Evolutionary conservation across 768 basidiomycete species (phyloP).

Genomic region (Lactifluus piperatus): DNA sequence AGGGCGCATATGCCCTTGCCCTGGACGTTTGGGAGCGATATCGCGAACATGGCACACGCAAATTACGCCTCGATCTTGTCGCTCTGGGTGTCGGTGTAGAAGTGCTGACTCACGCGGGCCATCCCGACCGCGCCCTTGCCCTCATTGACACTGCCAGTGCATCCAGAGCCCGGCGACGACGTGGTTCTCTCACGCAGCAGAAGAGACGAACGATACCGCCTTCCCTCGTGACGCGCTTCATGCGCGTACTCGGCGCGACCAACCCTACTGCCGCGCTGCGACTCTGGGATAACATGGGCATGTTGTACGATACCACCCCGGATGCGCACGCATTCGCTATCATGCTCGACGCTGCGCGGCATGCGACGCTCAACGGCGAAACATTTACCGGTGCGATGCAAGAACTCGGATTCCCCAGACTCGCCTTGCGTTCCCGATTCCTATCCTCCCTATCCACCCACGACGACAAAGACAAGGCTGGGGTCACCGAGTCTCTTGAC

Average conservation of each 20-base stretch:
- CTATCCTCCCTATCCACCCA: neutral
- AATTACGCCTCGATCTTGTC: conserved; percentile 34
- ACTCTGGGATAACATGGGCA: conserved; percentile 59
- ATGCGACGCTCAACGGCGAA: conserved; percentile 43
- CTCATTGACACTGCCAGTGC: conserved; percentile 33
- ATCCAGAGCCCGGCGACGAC: conserved; percentile 16
- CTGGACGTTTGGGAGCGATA: conserved; percentile 24
- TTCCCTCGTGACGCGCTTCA: conserved; percentile 29
- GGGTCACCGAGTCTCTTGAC: neutral
- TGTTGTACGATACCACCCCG: conserved; percentile 49
- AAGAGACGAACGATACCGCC: neutral
- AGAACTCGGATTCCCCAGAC: conserved; percentile 30
- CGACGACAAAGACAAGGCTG: neutral
- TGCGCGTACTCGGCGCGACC: conserved; percentile 40
- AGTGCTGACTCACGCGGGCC: conserved; percentile 36
- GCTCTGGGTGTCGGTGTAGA: conserved; percentile 45
- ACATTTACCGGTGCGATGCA: conserved; percentile 43
- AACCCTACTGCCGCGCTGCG: conserved; percentile 52
- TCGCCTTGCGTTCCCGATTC: conserved; percentile 17
- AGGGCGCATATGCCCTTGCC: conserved; percentile 34
- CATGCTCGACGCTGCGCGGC: conserved; percentile 51
- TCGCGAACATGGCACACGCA: neutral
- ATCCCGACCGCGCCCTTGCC: conserved; percentile 40
- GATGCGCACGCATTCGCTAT: conserved; percentile 48
- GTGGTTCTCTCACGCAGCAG: too few species aligned